Evolutionary conservation across 208 protist genomes (phyloP).

Genomic region (Strigomonas culicis): DNA sequence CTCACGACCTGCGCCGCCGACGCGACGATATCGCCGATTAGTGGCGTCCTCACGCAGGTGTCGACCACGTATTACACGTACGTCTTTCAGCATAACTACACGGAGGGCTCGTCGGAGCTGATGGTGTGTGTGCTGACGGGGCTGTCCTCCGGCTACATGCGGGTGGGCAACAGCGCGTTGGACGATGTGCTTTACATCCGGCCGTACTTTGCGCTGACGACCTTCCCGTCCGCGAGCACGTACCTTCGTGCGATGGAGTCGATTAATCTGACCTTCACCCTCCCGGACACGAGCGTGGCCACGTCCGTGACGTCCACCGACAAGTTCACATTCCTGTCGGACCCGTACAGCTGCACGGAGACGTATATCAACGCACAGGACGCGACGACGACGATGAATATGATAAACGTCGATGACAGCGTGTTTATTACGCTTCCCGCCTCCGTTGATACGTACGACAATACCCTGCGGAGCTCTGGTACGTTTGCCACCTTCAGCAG

Average conservation of each 20-base stretch:
- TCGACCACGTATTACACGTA: slow-evolving; percentile 42
- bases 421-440: slow-evolving; percentile 64
- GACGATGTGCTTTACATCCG: slow-evolving; percentile 62
- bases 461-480: slow-evolving; percentile 11
- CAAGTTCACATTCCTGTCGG: slow-evolving; percentile 55
- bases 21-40: slow-evolving; percentile 42
- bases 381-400: slow-evolving; percentile 29
- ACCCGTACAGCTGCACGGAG: slow-evolving; percentile 63
- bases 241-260: slow-evolving; percentile 66
- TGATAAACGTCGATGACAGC: slow-evolving; percentile 58
- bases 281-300: slow-evolving; percentile 60
- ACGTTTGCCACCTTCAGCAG: slow-evolving; percentile 52
- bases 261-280: slow-evolving; percentile 60
- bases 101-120: slow-evolving; percentile 32
- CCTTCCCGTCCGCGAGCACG: slow-evolving; percentile 35
- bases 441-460: slow-evolving; percentile 31
- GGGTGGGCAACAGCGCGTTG: slow-evolving; percentile 25
- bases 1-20: slow-evolving; percentile 50
- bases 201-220: slow-evolving; percentile 66
- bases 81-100: slow-evolving; percentile 81
- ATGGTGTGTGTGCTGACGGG: slow-evolving; percentile 73
- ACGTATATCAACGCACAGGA: slow-evolving; percentile 48
- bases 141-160: slow-evolving; percentile 31
- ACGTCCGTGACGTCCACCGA: slow-evolving; percentile 60
- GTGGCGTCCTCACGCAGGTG: slow-evolving; percentile 23